phyloP scores from a whole-genome alignment of 2,329 filamentous ascomycete genomes.

The Macrophomina phaseolina region DNA sequence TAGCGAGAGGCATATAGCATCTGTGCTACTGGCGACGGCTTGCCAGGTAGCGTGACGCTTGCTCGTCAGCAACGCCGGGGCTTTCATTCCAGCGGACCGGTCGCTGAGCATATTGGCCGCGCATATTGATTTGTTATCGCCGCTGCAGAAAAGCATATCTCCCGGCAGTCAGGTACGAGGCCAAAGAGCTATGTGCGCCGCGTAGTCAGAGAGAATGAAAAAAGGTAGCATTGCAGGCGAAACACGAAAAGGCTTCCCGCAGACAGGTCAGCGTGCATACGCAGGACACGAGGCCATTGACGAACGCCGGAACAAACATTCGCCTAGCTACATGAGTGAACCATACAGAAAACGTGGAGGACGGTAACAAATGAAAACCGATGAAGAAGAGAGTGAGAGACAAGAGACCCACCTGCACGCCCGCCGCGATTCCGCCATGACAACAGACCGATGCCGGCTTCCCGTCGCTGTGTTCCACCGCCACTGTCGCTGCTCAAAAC shows the following conservation, averaged over 20 bases:
- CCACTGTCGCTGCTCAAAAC: neutral
- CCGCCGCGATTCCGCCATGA: neutral
- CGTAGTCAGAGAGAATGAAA: neutral
- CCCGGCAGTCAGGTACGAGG: neutral
- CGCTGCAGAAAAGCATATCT: slow-evolving; percentile 5
- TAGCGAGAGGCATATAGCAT: neutral
- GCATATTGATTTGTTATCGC: neutral
- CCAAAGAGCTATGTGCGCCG: neutral
- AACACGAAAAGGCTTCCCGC: slow-evolving; percentile 13
- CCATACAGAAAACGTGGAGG: neutral
- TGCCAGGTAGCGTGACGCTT: neutral
- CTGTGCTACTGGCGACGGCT: neutral
- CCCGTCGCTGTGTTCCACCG: neutral
- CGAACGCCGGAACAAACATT: neutral
- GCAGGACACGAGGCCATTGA: neutral
- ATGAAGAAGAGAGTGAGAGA: too few species aligned
- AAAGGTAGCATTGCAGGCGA: slow-evolving; percentile 23
- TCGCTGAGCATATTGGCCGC: neutral
- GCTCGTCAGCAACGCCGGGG: neutral
- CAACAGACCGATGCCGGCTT: neutral
- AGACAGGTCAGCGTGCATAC: neutral
- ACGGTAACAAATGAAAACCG: neutral
- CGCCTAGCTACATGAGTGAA: neutral
- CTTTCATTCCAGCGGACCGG: neutral
- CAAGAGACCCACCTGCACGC: neutral